A percentile compares a stretch with the other conserved stretches of the same genome.
Evolutionary conservation across 2,329 filamentous ascomycete genomes (phyloP).

Genomic region (Berkeleyomyces rouxiae): DNA sequence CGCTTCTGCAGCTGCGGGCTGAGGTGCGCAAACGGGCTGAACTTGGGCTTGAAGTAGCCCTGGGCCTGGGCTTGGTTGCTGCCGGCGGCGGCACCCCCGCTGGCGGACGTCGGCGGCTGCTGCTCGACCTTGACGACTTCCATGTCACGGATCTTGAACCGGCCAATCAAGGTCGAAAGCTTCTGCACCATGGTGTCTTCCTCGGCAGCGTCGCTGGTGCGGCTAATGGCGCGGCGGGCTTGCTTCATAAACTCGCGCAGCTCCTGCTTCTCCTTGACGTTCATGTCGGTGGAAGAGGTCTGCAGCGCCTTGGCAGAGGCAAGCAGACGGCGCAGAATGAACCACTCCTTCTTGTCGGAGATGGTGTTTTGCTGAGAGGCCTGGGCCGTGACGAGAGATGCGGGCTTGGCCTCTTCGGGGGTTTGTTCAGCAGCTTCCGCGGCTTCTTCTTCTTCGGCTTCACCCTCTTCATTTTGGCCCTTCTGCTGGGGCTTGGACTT

Average conservation of each 20-base stretch:
- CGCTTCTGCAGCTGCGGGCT: conserved; percentile 18
- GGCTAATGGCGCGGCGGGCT: conserved; percentile 42
- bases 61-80: not conserved
- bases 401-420: conserved; percentile 17
- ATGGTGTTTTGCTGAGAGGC: conserved; percentile 20
- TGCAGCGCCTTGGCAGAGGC: conserved; percentile 42
- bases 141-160: conserved; percentile 25
- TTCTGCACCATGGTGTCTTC: conserved; percentile 37
- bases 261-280: conserved; percentile 57
- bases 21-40: conserved; percentile 10
- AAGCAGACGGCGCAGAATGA: conserved; percentile 33
- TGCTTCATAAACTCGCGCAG: conserved; percentile 55
- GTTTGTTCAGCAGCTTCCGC: conserved; percentile 22
- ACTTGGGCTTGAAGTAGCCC: conserved; percentile 8
- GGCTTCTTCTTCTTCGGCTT: conserved; percentile 19
- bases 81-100: conserved; percentile 2
- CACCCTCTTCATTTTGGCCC: conserved; percentile 18
- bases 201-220: conserved; percentile 20
- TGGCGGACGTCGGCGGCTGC: not conserved
- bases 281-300: conserved; percentile 28
- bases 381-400: conserved; percentile 18
- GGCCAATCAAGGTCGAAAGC: conserved; percentile 33
- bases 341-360: conserved; percentile 14
- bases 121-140: conserved; percentile 11
- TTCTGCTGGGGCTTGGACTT: conserved; percentile 10